These are phyloP conservation scores for Fraxinus platypoda DNA, from an alignment of 305 asterid genomes.

Conservation along the genomic window DNA sequence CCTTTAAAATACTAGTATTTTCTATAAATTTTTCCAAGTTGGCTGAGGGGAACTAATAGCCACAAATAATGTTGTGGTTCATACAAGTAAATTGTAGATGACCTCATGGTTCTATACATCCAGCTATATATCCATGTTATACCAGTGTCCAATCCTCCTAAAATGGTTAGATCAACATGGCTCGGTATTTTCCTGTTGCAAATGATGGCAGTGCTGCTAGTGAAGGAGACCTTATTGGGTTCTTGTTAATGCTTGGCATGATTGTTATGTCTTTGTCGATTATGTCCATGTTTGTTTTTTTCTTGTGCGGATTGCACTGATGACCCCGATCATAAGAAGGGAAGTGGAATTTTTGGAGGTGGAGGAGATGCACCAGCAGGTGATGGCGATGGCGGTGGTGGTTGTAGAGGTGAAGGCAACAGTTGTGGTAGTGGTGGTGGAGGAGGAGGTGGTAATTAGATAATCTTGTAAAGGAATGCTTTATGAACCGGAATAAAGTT, in stretches of 20 bases:
- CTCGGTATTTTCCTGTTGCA: background rate
- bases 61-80: background rate
- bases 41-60: background rate
- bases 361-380: background rate
- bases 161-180: constrained; percentile 12
- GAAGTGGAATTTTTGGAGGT: background rate
- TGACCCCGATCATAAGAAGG: background rate
- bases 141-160: background rate
- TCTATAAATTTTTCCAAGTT: background rate
- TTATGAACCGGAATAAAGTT: background rate
- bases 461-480: background rate
- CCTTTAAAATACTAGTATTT: too few relatives aligned
- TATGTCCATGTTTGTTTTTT: constrained; percentile 10
- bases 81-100: background rate
- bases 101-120: background rate
- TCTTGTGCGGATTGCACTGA: background rate
- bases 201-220: background rate
- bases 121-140: background rate
- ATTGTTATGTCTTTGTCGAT: constrained; percentile 12
- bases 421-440: background rate
- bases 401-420: background rate
- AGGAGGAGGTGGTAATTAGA: background rate
- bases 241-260: constrained; percentile 16
- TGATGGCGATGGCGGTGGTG: background rate
- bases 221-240: background rate